Conservation (phyloP, 495 filamentous ascomycete species). For the Penicillium lagena region DNA sequence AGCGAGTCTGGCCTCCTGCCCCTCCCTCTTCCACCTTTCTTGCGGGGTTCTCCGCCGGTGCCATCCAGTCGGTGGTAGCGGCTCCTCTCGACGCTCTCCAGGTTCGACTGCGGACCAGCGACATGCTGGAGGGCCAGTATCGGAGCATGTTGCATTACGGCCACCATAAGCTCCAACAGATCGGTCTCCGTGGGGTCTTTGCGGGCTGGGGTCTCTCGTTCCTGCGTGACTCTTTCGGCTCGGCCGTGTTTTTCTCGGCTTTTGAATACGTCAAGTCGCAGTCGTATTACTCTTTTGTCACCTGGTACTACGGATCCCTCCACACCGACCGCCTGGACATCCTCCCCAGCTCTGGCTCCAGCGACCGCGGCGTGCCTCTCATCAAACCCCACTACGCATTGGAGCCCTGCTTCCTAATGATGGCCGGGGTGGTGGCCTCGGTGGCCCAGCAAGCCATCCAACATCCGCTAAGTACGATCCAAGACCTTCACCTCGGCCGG, state of each 20-base stretch:
- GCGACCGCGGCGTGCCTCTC: conserved; percentile 34
- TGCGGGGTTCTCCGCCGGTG: conserved; percentile 72
- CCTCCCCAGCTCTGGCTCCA: conserved; percentile 13
- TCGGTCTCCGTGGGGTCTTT: conserved; percentile 75
- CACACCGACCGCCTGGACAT: conserved; percentile 21
- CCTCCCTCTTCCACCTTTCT: conserved; percentile 57
- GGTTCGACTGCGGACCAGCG: conserved; percentile 65
- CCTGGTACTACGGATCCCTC: conserved; percentile 65
- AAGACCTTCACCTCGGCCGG: conserved; percentile 70
- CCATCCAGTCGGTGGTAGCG: conserved; percentile 71
- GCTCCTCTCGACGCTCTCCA: conserved; percentile 87
- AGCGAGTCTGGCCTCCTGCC: conserved; percentile 72
- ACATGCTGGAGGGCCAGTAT: conserved; percentile 62
- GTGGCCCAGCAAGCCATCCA: conserved; percentile 72
- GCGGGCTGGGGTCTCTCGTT: conserved; percentile 76
- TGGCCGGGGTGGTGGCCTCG: conserved; percentile 71
- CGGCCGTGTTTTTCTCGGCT: conserved; percentile 74
- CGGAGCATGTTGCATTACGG: conserved; percentile 81
- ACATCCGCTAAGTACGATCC: conserved; percentile 69
- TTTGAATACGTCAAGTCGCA: conserved; percentile 89
- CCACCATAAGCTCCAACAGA: conserved; percentile 64
- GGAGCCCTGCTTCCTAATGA: conserved; percentile 73
- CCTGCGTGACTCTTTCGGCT: conserved; percentile 74
- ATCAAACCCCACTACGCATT: conserved; percentile 82
- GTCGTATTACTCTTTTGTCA: conserved; percentile 73